phyloP scores from a whole-genome alignment of 306 rosid species.

The Ormosia emarginata region DNA sequence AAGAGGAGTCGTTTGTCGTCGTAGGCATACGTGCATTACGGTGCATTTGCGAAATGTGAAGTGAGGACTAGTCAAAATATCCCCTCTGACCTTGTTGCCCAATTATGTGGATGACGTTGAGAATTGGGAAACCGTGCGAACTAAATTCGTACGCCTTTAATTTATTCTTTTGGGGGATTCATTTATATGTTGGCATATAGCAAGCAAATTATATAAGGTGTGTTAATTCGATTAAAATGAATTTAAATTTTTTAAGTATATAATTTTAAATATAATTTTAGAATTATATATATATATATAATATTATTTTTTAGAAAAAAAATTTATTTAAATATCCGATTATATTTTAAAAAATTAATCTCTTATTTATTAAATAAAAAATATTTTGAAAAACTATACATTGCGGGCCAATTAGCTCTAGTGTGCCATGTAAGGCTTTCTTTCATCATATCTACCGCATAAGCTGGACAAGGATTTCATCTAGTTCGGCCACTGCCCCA shows the following conservation, averaged over 20 bases:
- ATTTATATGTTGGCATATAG: background rate
- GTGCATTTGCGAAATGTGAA: background rate
- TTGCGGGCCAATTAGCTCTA: background rate
- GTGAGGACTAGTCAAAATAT: background rate
- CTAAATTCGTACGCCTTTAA: background rate
- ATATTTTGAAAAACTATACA: no score
- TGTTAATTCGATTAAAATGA: no score
- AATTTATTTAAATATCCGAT: no score
- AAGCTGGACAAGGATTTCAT: background rate
- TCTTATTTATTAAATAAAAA: no score
- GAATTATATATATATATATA: no score
- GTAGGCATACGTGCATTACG: background rate
- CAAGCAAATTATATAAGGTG: background rate
- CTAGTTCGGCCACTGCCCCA: background rate
- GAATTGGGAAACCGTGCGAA: background rate
- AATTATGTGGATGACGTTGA: background rate
- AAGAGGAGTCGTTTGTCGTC: no score
- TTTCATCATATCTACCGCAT: background rate
- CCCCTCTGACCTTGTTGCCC: background rate
- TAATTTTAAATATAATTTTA: no score
- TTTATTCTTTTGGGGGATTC: background rate
- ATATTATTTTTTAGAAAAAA: no score
- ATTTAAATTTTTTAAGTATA: no score
- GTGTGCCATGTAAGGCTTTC: background rate
- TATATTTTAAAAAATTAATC: no score